These are phyloP conservation scores for Colletotrichum melonis DNA, from an alignment of 2,329 filamentous ascomycete genomes.

Conservation along the genomic window DNA sequence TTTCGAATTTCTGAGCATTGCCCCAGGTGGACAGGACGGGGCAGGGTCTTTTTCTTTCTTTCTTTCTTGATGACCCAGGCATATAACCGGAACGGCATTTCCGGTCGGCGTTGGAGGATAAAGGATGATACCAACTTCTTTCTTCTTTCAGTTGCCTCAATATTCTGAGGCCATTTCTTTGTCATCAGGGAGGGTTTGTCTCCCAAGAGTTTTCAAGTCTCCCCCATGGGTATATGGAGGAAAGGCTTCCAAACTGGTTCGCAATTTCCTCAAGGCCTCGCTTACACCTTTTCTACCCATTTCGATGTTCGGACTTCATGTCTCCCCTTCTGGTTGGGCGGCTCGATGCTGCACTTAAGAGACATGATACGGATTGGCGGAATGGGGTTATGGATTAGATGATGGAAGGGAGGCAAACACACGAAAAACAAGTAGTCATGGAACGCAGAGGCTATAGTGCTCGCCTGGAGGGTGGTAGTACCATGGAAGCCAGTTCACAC, in stretches of 20 bases:
- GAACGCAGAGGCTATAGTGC: conserved; percentile 4
- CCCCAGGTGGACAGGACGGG: conserved; percentile 1
- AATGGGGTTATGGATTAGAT: not conserved
- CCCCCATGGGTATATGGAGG: not conserved
- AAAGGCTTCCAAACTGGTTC: not conserved
- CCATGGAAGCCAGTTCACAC: conserved; percentile 11
- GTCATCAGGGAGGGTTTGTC: not conserved
- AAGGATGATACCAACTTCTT: conserved; percentile 34
- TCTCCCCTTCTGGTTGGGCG: conserved; percentile 7
- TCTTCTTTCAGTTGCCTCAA: conserved; percentile 30
- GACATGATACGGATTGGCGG: not conserved
- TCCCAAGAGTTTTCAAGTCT: not conserved
- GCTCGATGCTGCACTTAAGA: conserved; percentile 23
- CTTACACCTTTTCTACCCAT: not conserved
- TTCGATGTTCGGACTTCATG: not conserved
- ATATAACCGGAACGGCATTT: conserved; percentile 33
- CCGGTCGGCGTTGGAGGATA: conserved; percentile 30
- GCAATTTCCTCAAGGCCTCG: not conserved
- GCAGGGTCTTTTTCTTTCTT: not conserved
- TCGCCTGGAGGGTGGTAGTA: conserved; percentile 1
- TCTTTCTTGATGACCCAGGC: conserved; percentile 11
- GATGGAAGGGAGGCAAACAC: not conserved
- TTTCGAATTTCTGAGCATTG: conserved; percentile 3
- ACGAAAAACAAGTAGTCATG: not conserved
- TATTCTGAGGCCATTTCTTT: conserved; percentile 18